These are phyloP conservation scores for Comarum palustre DNA, from an alignment of 306 rosid genomes.

Conservation along the genomic window DNA sequence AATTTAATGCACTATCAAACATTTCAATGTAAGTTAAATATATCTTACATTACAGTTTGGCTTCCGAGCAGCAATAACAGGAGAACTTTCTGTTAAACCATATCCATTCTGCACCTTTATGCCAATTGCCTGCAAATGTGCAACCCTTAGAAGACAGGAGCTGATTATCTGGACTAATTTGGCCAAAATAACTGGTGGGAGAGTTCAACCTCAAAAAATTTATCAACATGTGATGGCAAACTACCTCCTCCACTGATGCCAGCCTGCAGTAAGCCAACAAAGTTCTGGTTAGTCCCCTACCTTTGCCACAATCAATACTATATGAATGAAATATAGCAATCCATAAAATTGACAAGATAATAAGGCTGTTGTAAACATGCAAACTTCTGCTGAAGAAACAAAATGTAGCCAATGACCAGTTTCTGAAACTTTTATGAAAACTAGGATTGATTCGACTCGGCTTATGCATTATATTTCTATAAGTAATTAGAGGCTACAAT, in stretches of 20 bases:
- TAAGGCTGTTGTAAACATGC: neutral
- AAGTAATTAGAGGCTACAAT: neutral
- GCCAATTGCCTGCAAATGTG: constrained; percentile 70
- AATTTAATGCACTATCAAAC: neutral
- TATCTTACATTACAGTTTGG: constrained; percentile 70
- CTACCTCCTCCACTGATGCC: constrained; percentile 94
- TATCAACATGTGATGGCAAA: constrained; percentile 72
- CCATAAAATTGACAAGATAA: neutral
- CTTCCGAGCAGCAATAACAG: constrained; percentile 74
- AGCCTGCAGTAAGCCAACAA: constrained; percentile 59
- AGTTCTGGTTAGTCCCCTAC: constrained; percentile 22
- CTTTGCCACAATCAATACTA: constrained; percentile 19
- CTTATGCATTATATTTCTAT: neutral
- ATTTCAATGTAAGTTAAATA: constrained; percentile 8
- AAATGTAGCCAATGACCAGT: neutral
- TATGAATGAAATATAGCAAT: constrained; percentile 12
- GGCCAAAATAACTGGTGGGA: constrained; percentile 14
- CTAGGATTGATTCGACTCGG: neutral
- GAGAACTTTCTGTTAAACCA: constrained; percentile 91
- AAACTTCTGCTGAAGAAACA: neutral
- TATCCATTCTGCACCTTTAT: constrained; percentile 86
- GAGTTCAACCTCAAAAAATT: constrained; percentile 77
- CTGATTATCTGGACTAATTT: neutral
- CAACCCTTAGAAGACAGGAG: constrained; percentile 12
- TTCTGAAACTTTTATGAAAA: neutral